Percentiles rank a stretch among this genome's conserved stretches.
Evolutionary conservation across 2,329 filamentous ascomycete genomes (phyloP).

Genomic region (Mycogone perniciosa): DNA sequence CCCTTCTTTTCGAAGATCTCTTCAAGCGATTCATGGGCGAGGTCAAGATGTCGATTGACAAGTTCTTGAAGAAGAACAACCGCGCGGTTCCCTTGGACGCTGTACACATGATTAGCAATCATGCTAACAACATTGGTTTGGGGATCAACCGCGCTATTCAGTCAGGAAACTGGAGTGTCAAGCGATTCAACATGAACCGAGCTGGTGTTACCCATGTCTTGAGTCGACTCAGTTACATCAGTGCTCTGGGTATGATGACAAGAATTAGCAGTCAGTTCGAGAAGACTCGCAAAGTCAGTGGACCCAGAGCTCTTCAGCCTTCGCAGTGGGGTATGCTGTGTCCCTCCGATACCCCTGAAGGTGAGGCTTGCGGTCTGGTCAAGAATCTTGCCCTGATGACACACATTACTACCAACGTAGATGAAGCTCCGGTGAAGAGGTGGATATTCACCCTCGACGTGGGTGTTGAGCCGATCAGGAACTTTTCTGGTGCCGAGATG

Average conservation of each 20-base stretch:
- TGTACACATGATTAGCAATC: conserved; percentile 72
- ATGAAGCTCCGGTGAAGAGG: conserved; percentile 82
- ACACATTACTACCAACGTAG: conserved; percentile 94
- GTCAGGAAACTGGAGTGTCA: conserved; percentile 95
- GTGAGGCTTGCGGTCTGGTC: conserved; percentile 93
- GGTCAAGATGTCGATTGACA: conserved; percentile 90
- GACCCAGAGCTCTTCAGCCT: conserved; percentile 89
- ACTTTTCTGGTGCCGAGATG: conserved; percentile 71
- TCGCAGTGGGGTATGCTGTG: conserved; percentile 99
- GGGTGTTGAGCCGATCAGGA: conserved; percentile 69
- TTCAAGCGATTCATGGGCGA: conserved; percentile 93
- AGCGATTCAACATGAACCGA: conserved; percentile 97
- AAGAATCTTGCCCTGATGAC: conserved; percentile 99
- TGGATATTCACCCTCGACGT: conserved; percentile 83
- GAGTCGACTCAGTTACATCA: conserved; percentile 92
- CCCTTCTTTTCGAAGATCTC: conserved; percentile 90
- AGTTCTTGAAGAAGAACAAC: conserved; percentile 89
- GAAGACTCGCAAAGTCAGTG: conserved; percentile 94
- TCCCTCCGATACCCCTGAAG: conserved; percentile 94
- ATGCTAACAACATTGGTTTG: conserved; percentile 80
- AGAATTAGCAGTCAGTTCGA: conserved; percentile 97
- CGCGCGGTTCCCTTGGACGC: conserved; percentile 85
- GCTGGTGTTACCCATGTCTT: conserved; percentile 95
- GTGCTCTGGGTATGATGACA: conserved; percentile 98
- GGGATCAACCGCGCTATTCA: conserved; percentile 96